These are phyloP conservation scores for Apiotrichum sp. DNA, from an alignment of 1,284 basidiomycete genomes.

Conservation along the genomic window DNA sequence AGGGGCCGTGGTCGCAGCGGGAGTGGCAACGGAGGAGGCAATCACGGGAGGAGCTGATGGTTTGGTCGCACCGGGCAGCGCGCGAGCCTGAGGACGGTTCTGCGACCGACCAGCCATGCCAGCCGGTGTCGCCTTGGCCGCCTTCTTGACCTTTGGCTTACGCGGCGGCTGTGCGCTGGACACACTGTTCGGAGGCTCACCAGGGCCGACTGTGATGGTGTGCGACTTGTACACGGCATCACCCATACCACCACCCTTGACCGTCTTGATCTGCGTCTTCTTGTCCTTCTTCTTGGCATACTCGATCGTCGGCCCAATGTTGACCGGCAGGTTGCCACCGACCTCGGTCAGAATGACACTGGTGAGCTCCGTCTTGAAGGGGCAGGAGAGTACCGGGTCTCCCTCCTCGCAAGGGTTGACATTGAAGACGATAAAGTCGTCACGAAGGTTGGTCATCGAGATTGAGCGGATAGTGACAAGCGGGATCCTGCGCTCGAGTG, in stretches of 20 bases:
- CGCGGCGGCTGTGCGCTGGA: conserved; percentile 79
- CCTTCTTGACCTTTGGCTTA: conserved; percentile 56
- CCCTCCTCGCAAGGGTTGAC: conserved; percentile 74
- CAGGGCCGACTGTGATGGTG: conserved; percentile 77
- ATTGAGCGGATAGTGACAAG: conserved; percentile 80
- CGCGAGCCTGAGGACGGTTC: conserved; percentile 40
- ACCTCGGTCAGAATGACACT: conserved; percentile 76
- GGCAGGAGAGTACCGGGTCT: conserved; percentile 86
- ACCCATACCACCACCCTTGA: conserved; percentile 81
- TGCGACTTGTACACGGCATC: conserved; percentile 93
- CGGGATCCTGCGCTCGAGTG: conserved; percentile 81
- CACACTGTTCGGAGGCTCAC: conserved; percentile 73
- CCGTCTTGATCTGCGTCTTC: conserved; percentile 75
- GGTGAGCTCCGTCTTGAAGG: conserved; percentile 94
- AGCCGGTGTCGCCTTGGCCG: conserved; percentile 36
- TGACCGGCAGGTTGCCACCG: conserved; percentile 66
- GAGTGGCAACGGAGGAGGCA: conserved; percentile 12
- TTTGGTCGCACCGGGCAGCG: conserved; percentile 43
- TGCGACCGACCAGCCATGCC: conserved; percentile 30
- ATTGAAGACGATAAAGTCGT: conserved; percentile 90
- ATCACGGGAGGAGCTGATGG: conserved; percentile 41
- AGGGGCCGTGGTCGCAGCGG: conserved; percentile 7
- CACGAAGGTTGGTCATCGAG: conserved; percentile 78
- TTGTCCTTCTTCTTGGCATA: conserved; percentile 99
- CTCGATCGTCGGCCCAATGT: conserved; percentile 72